A percentile compares a stretch with the other conserved stretches of the same genome.
These are phyloP conservation scores for Bipolaris oryzae DNA, from an alignment of 2,329 filamentous ascomycete species.

Conservation along the genomic window DNA sequence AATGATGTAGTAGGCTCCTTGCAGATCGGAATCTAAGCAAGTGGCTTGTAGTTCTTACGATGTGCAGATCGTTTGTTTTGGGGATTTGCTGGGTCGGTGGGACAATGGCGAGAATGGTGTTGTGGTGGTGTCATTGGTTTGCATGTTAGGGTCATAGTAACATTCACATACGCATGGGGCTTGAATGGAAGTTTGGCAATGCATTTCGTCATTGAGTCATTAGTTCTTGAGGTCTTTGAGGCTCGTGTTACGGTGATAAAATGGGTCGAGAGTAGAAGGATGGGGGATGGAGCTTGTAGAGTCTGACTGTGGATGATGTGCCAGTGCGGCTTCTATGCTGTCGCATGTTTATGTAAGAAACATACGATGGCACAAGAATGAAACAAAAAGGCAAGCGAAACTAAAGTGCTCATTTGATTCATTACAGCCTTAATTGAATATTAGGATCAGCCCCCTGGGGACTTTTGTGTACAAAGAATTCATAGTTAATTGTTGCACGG, in stretches of 20 bases:
- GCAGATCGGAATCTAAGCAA: background rate
- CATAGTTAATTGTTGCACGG: too few species aligned
- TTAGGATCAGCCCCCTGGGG: too few species aligned
- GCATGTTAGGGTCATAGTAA: background rate
- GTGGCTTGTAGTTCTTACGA: conserved; percentile 7
- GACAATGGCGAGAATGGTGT: conserved; percentile 1
- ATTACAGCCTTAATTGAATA: too few species aligned
- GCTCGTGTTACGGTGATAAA: background rate
- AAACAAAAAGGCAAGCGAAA: background rate
- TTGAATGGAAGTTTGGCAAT: background rate
- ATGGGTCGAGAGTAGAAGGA: background rate
- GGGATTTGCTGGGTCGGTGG: background rate
- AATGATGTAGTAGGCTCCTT: conserved; percentile 12
- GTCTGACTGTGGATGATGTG: background rate
- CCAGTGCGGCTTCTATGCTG: background rate
- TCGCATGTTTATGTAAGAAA: background rate
- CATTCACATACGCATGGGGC: background rate
- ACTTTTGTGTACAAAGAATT: too few species aligned
- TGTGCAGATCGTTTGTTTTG: conserved; percentile 1
- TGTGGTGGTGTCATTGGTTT: conserved; percentile 5
- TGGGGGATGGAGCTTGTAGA: background rate
- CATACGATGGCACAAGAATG: background rate
- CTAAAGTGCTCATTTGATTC: too few species aligned
- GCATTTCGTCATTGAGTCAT: background rate
- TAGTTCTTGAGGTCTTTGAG: too few species aligned